Evolutionary conservation across 306 rosid species (phyloP), one percentile per base, ranked within the genome.

Genomic region (Mimosa pudica): DNA sequence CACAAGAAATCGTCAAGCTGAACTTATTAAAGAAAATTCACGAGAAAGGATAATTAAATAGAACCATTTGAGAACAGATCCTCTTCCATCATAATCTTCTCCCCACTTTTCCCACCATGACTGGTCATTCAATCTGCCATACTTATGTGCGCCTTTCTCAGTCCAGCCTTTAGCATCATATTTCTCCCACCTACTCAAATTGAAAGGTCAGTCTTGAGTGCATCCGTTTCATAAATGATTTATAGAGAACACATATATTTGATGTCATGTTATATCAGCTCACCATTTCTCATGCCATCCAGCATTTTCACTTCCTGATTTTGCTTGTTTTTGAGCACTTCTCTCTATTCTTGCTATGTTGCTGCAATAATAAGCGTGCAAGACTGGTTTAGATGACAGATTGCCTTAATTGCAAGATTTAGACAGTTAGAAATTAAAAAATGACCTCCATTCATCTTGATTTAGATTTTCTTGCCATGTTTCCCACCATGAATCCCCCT

Each of bases 101-200:
- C 98, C 98, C 98, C 98, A 95, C 89, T 92, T 92, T 88, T 92
- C 98, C 98, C 98, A 95, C 98, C 98, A 95, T 41, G 98, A 95
- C 76, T 92, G 98, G 76, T 95, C 98, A 85, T 95, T 90, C 81
- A 95, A 88, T 84, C 97, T 91, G 84, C 98, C 98, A 74, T 93
- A 95, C 80, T 95, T 95, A 83, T 91, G 91, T 70, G 98, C 98
- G 78, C 96, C 97, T 81, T 95, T 95, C 91, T 95, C 98, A 7
- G 98, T 92, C 98, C 94, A 95, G 80, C 98, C 98, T 86, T 95
- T 95, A 35, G 98, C 98, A 67, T 95, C 98, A 73, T 87, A 95
- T 84, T 95, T 95, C 87, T 95, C 98, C 98, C 97, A 95, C 98
- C 98, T 95, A 80, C 63, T 70, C 85, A 62, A 77, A 86, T 87